phyloP scores from a whole-genome alignment of 2,329 filamentous ascomycete genomes.

The Paramyrothecium roridum region DNA sequence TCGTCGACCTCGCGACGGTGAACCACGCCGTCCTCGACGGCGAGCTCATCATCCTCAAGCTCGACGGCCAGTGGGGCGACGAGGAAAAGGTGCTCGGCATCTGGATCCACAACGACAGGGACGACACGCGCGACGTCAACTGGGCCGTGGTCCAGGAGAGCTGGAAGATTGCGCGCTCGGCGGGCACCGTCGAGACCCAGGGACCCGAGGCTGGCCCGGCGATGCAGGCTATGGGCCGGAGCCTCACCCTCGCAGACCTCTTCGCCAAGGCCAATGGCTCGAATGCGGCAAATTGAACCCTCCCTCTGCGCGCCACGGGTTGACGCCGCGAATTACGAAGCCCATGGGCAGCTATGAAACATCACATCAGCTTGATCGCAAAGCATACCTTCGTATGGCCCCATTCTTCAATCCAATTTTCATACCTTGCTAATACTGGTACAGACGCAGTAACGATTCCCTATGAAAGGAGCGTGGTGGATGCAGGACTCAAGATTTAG shows the following conservation, averaged over 20 bases:
- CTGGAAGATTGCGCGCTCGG: constrained; percentile 34
- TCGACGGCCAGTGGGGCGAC: constrained; percentile 29
- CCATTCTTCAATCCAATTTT: too few species aligned
- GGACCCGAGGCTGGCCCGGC: constrained; percentile 34
- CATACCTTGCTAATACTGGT: too few species aligned
- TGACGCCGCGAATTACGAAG: too few species aligned
- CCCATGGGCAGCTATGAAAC: too few species aligned
- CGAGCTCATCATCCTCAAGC: constrained; percentile 50
- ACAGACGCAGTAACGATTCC: too few species aligned
- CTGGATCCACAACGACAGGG: constrained; percentile 51
- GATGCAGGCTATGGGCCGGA: constrained; percentile 40
- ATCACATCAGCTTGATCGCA: too few species aligned
- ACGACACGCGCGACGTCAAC: constrained; percentile 39
- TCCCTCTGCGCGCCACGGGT: too few species aligned
- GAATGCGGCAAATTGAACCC: constrained; percentile 12
- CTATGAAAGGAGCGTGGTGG: too few species aligned
- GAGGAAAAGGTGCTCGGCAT: constrained; percentile 46
- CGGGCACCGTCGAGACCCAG: constrained; percentile 21
- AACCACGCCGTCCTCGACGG: constrained; percentile 61
- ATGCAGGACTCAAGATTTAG: too few species aligned
- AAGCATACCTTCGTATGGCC: too few species aligned
- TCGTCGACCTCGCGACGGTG: constrained; percentile 60
- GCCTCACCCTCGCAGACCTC: constrained; percentile 42
- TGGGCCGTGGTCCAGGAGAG: constrained; percentile 38
- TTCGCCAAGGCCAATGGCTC: constrained; percentile 31